phyloP scores from a whole-genome alignment of 2,329 filamentous ascomycete genomes.

The Sporothrix globosa region DNA sequence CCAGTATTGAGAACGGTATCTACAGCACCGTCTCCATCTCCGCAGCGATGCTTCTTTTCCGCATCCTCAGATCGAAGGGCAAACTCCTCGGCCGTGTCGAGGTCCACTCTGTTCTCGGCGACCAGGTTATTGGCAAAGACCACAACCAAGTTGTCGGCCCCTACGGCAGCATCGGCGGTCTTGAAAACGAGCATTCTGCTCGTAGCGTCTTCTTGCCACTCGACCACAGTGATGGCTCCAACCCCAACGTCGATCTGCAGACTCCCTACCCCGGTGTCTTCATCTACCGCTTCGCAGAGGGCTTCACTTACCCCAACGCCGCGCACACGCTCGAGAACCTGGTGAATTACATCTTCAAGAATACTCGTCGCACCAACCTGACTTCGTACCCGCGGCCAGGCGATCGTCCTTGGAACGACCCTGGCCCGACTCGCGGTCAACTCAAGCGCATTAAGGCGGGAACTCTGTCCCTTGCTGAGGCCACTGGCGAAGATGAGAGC shows the following conservation, averaged over 20 bases:
- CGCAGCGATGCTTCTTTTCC: slow-evolving; percentile 76
- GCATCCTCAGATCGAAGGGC: slow-evolving; percentile 79
- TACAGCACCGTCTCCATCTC: slow-evolving; percentile 83
- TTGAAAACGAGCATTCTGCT: slow-evolving; percentile 52
- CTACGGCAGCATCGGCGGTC: slow-evolving; percentile 60
- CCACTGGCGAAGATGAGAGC: slow-evolving; percentile 36
- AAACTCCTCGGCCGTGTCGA: slow-evolving; percentile 81
- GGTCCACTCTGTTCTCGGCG: slow-evolving; percentile 80
- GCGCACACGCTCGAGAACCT: slow-evolving; percentile 85
- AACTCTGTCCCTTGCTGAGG: slow-evolving; percentile 32
- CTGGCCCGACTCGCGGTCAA: slow-evolving; percentile 65
- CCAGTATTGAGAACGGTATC: slow-evolving; percentile 86
- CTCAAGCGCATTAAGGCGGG: slow-evolving; percentile 40
- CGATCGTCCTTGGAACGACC: slow-evolving; percentile 94
- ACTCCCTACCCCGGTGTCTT: slow-evolving; percentile 89
- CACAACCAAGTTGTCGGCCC: slow-evolving; percentile 48
- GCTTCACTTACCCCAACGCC: slow-evolving; percentile 95
- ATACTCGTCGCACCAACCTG: slow-evolving; percentile 76
- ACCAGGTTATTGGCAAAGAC: slow-evolving; percentile 70
- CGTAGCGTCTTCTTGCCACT: slow-evolving; percentile 87
- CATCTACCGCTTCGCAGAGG: slow-evolving; percentile 92
- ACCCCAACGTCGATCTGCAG: slow-evolving; percentile 78
- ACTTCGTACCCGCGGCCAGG: slow-evolving; percentile 66
- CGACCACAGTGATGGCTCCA: slow-evolving; percentile 85
- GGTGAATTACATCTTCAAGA: slow-evolving; percentile 65